These are phyloP conservation scores for Suillus alpinus DNA, from an alignment of 768 basidiomycete genomes.

Conservation along the genomic window DNA sequence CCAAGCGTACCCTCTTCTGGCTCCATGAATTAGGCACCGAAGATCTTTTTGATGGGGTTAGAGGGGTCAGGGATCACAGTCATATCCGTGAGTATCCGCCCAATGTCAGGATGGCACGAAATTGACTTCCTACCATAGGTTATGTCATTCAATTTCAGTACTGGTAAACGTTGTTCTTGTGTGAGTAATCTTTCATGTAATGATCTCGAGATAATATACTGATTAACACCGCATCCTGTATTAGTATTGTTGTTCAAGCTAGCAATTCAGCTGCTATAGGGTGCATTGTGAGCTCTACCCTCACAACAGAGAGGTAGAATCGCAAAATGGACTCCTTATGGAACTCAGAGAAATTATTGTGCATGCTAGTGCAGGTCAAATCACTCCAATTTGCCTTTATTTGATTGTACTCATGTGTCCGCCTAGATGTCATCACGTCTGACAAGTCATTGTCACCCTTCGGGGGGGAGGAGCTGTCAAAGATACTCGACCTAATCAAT, in stretches of 20 bases:
- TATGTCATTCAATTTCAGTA: not conserved
- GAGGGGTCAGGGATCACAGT: not conserved
- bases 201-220: not conserved
- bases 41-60: not conserved
- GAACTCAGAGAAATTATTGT: not conserved
- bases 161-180: not conserved
- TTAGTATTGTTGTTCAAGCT: not conserved
- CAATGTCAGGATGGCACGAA: not conserved
- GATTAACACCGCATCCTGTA: not conserved
- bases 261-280: not conserved
- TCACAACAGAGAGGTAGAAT: not conserved
- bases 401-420: not conserved
- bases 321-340: not conserved
- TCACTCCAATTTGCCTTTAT: not conserved
- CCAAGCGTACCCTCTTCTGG: conserved; percentile 43
- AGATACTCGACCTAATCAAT: not conserved
- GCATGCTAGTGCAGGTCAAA: not conserved
- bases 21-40: not conserved
- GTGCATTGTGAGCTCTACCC: not conserved
- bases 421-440: not conserved
- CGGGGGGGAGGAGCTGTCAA: not conserved
- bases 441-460: not conserved
- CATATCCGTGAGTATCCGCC: not conserved
- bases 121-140: not conserved
- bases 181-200: not conserved